A percentile compares a stretch with the other conserved stretches of the same genome.
phyloP scores from a whole-genome alignment of 2,329 filamentous ascomycete species.

The Penicillium verrucosum region DNA sequence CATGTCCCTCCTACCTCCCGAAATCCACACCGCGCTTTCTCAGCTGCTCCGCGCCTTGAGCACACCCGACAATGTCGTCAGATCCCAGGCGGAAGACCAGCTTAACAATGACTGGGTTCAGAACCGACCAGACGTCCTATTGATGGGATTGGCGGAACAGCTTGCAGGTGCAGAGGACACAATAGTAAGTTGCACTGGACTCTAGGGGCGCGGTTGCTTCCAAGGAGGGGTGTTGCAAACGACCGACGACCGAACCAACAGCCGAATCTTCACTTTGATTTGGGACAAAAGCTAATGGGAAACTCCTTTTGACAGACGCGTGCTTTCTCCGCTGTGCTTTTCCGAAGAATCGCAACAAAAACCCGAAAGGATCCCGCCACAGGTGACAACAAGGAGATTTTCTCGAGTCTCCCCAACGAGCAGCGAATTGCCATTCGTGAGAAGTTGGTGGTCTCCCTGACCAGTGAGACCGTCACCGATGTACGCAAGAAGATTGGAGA shows the following conservation, averaged over 20 bases:
- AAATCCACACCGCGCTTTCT: constrained; percentile 78
- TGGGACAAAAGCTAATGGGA: constrained; percentile 3
- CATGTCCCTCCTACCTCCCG: constrained; percentile 83
- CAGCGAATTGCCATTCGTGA: constrained; percentile 75
- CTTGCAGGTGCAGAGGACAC: constrained; percentile 73
- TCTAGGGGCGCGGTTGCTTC: constrained; percentile 1
- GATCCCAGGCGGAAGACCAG: constrained; percentile 84
- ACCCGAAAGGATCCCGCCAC: constrained; percentile 69
- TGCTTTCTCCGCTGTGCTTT: constrained; percentile 89
- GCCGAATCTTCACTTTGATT: neutral
- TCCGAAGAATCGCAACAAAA: constrained; percentile 88
- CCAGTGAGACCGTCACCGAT: constrained; percentile 66
- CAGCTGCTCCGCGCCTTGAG: constrained; percentile 86
- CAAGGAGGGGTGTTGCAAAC: neutral
- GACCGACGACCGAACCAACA: neutral
- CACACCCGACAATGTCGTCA: constrained; percentile 80
- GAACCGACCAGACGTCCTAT: constrained; percentile 75
- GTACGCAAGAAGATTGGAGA: constrained; percentile 96
- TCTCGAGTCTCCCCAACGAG: constrained; percentile 71
- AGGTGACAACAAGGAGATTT: constrained; percentile 75
- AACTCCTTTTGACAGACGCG: constrained; percentile 60
- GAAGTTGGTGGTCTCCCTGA: constrained; percentile 76
- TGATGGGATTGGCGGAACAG: constrained; percentile 94
- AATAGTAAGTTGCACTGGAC: constrained; percentile 54
- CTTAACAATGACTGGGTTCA: constrained; percentile 86